Base-by-base conservation (phyloP, 139 green algal species). In the Coccomyxa sp. region DNA sequence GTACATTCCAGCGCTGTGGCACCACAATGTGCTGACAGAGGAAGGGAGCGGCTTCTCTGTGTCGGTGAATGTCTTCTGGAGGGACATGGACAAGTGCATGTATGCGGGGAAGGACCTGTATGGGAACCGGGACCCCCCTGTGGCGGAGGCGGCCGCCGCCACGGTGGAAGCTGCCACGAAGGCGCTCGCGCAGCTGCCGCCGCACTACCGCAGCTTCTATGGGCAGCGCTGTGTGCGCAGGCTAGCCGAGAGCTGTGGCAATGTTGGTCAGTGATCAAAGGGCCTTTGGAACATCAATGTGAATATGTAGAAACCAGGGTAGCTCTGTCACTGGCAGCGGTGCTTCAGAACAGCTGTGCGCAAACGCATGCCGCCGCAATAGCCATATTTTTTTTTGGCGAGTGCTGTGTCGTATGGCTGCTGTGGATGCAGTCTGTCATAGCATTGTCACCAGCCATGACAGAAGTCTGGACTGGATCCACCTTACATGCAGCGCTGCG, bases 41-140 rank as follows among this genome's bases (percentile, higher is more conserved):
- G 63, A 71, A 51, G 38, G 38, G 38, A 51, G 38, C 38, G 83
- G 76, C 25, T 88, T 88, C 17, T 89, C 83, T 30, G 78, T 91
- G 63, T 90, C 87, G 32, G 85, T 91, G 66, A 94, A 94, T 81
- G 79, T 86, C 10, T 94, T 94, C 75, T 93, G 87, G 84, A 79
- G 85, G 16, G 81, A 90, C 67, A 63, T 90, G 74, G 67, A 77
- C 0, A 18, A 23, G 11, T 77, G 87, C 32, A 59, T 83, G 45
- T 92, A 93, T 76, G 86, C 90, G 79, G 30, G 28, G 28, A 93
- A 93, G 83, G 91, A 94, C 81, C 79, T 93, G 76, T 94, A 94
- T 82, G 91, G 87, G 28, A 94, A 94, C 84, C 58, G 85, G 28
- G 91, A 94, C 68, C 79, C 66, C 14, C 0, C 82, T 21, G 81